phyloP scores from a whole-genome alignment of 169 alveolate genomes.

The Plasmodium inui region DNA sequence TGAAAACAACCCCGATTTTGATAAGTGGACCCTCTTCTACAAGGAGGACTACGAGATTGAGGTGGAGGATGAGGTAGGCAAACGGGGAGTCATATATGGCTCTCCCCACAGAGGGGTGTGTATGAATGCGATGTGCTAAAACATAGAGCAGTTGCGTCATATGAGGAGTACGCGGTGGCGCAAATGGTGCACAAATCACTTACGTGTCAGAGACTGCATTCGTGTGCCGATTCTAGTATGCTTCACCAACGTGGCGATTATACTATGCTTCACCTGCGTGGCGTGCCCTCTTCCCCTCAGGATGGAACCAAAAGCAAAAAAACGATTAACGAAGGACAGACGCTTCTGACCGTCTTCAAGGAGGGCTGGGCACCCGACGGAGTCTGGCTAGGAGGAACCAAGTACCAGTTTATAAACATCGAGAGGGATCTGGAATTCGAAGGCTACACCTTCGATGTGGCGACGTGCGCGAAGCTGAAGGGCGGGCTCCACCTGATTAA shows the following conservation, averaged over 20 bases:
- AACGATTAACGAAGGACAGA: conserved; percentile 57
- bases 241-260: not conserved
- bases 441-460: conserved; percentile 82
- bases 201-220: not conserved
- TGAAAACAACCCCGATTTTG: conserved; percentile 48
- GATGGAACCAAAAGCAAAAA: conserved; percentile 40
- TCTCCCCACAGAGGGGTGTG: not conserved
- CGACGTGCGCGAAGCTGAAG: conserved; percentile 83
- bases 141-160: not conserved
- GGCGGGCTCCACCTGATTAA: conserved; percentile 85
- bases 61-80: conserved; percentile 56
- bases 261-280: not conserved
- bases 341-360: conserved; percentile 29
- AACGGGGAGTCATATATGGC: not conserved
- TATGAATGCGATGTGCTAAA: not conserved
- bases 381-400: conserved; percentile 84
- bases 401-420: conserved; percentile 82
- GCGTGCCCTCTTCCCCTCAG: not conserved
- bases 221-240: not conserved
- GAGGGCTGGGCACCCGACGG: conserved; percentile 81
- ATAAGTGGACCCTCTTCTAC: conserved; percentile 61
- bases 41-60: conserved; percentile 69
- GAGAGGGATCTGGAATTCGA: conserved; percentile 79
- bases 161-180: not conserved
- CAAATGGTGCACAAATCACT: not conserved